Conservation (phyloP, 306 rosid species). For the Clitoria ternatea region DNA sequence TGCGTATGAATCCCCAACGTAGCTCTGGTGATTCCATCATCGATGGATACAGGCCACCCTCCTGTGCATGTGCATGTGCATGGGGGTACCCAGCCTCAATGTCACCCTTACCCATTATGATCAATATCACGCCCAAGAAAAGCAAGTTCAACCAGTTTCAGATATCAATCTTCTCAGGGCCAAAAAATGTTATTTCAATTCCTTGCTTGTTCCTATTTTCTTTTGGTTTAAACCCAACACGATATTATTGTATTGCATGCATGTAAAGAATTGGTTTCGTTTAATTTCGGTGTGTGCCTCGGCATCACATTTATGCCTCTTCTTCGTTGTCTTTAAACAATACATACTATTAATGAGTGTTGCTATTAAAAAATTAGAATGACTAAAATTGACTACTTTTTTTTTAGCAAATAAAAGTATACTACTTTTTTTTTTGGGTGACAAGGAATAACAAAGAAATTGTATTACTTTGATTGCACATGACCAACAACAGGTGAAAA, state of each 20-base stretch:
- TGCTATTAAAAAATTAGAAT: not conserved
- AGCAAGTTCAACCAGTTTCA: too few relatives aligned
- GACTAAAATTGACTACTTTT: too few relatives aligned
- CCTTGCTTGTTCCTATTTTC: not conserved
- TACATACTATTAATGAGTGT: not conserved
- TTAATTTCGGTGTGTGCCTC: constrained; percentile 5
- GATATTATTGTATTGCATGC: not conserved
- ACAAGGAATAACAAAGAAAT: too few relatives aligned
- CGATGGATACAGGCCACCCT: constrained; percentile 1
- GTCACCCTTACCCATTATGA: constrained; percentile 40
- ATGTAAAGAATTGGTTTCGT: constrained; percentile 1
- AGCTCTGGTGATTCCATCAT: constrained; percentile 47
- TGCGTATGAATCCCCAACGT: constrained; percentile 58
- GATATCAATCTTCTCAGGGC: too few relatives aligned
- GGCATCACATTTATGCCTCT: not conserved
- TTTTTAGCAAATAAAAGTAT: too few relatives aligned
- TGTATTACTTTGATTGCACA: too few relatives aligned
- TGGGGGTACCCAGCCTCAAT: constrained; percentile 22
- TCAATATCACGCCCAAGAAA: too few relatives aligned
- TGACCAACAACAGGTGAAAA: too few relatives aligned
- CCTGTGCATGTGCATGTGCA: not conserved
- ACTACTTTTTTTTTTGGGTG: too few relatives aligned
- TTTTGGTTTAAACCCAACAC: not conserved
- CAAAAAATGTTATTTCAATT: not conserved
- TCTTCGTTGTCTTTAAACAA: constrained; percentile 8